Conservation (phyloP, 2,329 filamentous ascomycete species). For the Coniochaeta sp. region DNA sequence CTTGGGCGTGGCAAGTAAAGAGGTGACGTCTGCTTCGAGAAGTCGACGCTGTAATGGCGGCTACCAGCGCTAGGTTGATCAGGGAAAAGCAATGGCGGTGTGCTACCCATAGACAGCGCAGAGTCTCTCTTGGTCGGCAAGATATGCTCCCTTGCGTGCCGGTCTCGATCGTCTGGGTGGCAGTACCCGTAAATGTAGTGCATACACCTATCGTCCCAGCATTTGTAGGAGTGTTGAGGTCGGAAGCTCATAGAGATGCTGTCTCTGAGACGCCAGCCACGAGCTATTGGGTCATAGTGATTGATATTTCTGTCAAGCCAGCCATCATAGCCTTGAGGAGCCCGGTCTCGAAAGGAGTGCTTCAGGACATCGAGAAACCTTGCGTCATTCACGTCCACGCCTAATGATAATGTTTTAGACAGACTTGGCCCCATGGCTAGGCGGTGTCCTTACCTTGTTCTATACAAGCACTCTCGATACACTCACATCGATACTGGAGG, state of each 20-base stretch:
- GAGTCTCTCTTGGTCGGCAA: constrained; percentile 34
- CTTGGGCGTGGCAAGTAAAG: constrained; percentile 30
- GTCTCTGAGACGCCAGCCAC: constrained; percentile 29
- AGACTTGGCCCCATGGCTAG: not conserved
- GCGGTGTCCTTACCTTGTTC: constrained; percentile 31
- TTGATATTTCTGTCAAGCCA: constrained; percentile 47
- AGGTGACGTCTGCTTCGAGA: constrained; percentile 26
- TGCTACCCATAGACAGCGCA: constrained; percentile 30
- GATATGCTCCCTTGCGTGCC: constrained; percentile 40
- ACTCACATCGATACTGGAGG: constrained; percentile 52
- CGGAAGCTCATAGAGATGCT: constrained; percentile 26
- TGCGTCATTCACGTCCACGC: constrained; percentile 33
- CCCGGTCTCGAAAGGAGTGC: constrained; percentile 26
- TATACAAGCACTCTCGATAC: constrained; percentile 44
- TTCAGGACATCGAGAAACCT: constrained; percentile 30
- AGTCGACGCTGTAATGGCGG: constrained; percentile 21
- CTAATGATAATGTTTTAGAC: constrained; percentile 16
- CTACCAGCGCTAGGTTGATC: constrained; percentile 21
- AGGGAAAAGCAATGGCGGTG: constrained; percentile 25
- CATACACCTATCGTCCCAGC: constrained; percentile 45
- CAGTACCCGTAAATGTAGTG: constrained; percentile 52
- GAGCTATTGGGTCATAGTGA: constrained; percentile 39
- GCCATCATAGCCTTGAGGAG: constrained; percentile 37
- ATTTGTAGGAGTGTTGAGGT: constrained; percentile 40
- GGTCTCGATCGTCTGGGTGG: constrained; percentile 41